Conservation (phyloP, 257 asterid genomes). For the Schizonepeta tenuifolia region DNA sequence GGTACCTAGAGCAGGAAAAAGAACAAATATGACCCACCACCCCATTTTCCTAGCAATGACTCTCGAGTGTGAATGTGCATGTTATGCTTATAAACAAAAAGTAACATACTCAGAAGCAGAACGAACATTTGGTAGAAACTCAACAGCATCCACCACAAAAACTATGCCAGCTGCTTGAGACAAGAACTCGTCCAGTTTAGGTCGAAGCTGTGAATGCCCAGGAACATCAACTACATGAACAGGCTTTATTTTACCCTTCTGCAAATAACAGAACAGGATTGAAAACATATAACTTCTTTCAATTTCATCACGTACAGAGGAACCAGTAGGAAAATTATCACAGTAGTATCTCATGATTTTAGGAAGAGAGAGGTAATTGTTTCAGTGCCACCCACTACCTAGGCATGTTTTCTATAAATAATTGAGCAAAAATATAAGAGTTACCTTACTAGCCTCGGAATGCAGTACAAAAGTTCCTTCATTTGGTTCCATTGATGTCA, state of each 20-base stretch:
- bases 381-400: neutral
- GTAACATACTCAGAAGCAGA: conserved; percentile 76
- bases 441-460: conserved; percentile 72
- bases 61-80: neutral
- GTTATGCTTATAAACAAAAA: neutral
- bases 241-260: conserved; percentile 73
- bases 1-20: conserved; percentile 49
- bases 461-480: conserved; percentile 67
- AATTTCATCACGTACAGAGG: neutral
- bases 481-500: conserved; percentile 92
- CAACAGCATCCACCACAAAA: conserved; percentile 85
- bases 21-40: neutral
- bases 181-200: conserved; percentile 76
- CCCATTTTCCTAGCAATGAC: neutral
- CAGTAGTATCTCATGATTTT: neutral
- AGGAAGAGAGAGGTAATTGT: neutral
- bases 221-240: conserved; percentile 86
- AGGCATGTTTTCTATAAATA: conserved; percentile 19
- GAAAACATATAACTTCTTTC: conserved; percentile 1
- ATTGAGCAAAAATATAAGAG: neutral
- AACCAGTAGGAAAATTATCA: neutral
- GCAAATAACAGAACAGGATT: conserved; percentile 33
- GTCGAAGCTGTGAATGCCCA: conserved; percentile 83
- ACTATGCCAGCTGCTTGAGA: conserved; percentile 75
- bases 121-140: conserved; percentile 76